Base-by-base conservation (phyloP, 2,329 filamentous ascomycete species). In the Beauveria sp. region DNA sequence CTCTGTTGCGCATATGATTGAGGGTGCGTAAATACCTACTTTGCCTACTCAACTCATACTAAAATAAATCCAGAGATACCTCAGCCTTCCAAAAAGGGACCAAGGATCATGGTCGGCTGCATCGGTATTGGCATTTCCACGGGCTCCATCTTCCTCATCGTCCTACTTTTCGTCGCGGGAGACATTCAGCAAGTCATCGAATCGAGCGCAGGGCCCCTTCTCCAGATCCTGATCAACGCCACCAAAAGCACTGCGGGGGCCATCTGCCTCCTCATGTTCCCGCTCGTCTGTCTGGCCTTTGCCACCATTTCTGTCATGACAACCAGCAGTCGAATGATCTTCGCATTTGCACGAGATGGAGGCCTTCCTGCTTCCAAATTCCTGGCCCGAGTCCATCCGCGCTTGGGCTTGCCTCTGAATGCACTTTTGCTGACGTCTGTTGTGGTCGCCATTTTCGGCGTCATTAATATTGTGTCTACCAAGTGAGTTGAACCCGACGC, bases 391-490 rank as follows among this genome's bases (percentile, higher is more conserved):
- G 82, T 90, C 1, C 85, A 90, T 68, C 77, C 80, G 0, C 77
- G 71, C 16, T 79, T 90, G 0, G 81, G 82, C 0, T 81, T 89
- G 1, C 88, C 88, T 0, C 73, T 91, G 16, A 89, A 90, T 67
- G 81, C 87, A 0, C 75, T 91, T 1, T 76, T 84, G 14, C 77
- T 89, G 56, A 86, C 84, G 2, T 78, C 83, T 0, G 74, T 73
- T 4, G 78, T 88, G 51, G 84, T 89, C 1, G 79, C 89, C 61
- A 77, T 90, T 14, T 88, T 91, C 62, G 88, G 88, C 0, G 80
- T 83, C 62, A 86, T 91, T 64, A 88, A 89, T 71, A 78, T 91
- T 3, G 88, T 87, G 0, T 89, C 86, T 2, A 77, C 74, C 54
- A 83, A 49, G 31, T 63, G n/a, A 53, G 58, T 18, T 26, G 3